phyloP scores from a whole-genome alignment of 495 filamentous ascomycete genomes.

The Neurospora sp. region DNA sequence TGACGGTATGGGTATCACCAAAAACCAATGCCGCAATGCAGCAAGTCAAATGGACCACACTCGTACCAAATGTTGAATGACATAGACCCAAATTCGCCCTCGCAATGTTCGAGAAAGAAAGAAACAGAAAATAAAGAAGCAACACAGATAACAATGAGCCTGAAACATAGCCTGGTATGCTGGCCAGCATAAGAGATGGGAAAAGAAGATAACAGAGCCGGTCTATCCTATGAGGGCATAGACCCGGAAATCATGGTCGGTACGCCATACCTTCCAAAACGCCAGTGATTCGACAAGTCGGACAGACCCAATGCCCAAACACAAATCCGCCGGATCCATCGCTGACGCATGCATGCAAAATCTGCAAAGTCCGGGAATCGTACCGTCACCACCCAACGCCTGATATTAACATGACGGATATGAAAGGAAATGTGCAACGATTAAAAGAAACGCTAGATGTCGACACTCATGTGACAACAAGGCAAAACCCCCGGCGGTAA shows the following conservation, averaged over 20 bases:
- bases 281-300: background rate
- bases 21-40: slow-evolving; percentile 7
- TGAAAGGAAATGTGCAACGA: background rate
- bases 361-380: background rate
- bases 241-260: background rate
- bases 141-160: background rate
- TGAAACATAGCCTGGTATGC: background rate
- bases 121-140: slow-evolving; percentile 2
- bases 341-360: background rate
- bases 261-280: slow-evolving; percentile 1
- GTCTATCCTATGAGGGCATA: background rate
- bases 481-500: background rate
- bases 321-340: background rate
- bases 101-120: background rate
- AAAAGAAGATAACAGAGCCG: background rate
- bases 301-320: background rate
- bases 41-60: slow-evolving; percentile 13
- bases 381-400: slow-evolving; percentile 8
- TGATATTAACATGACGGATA: background rate
- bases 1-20: slow-evolving; percentile 13
- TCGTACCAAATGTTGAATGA: slow-evolving; percentile 16
- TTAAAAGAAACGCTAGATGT: background rate
- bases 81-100: slow-evolving; percentile 5
- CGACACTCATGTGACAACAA: background rate
- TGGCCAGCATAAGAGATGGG: background rate